Conservation (phyloP, 345 rosid genomes). For the Lepidium sativum region DNA sequence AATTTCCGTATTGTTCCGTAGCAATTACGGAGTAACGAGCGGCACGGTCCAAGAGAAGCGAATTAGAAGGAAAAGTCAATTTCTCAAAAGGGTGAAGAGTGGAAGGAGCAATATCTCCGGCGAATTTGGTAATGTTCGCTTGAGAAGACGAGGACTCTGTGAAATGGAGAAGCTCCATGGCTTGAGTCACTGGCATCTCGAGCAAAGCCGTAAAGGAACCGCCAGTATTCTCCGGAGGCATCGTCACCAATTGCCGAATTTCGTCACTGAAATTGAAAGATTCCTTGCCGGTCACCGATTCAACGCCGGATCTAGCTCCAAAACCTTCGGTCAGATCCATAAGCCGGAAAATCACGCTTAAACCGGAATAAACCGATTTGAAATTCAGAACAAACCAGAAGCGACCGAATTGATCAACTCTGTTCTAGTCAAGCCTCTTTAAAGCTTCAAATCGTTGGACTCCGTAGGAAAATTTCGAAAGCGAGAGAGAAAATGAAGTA, state of each 20-base stretch:
- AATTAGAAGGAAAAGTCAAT: slow-evolving; percentile 18
- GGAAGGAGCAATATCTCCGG: slow-evolving; percentile 23
- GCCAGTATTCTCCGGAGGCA: slow-evolving; percentile 33
- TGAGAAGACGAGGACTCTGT: slow-evolving; percentile 8
- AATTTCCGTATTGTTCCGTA: slow-evolving; percentile 20
- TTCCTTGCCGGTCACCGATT: slow-evolving; percentile 24
- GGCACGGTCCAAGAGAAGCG: slow-evolving; percentile 29
- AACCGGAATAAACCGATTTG: slow-evolving; percentile 20
- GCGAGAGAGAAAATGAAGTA: neutral
- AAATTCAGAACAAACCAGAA: neutral
- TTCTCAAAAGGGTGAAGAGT: slow-evolving; percentile 10
- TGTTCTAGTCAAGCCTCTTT: neutral
- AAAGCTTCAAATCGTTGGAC: neutral
- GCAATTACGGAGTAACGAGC: slow-evolving; percentile 27
- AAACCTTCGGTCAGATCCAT: slow-evolving; percentile 36
- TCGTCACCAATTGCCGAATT: slow-evolving; percentile 33
- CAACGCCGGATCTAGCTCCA: slow-evolving; percentile 37
- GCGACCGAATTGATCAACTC: slow-evolving; percentile 5
- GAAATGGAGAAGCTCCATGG: slow-evolving; percentile 50
- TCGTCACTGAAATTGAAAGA: slow-evolving; percentile 42
- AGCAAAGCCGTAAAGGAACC: slow-evolving; percentile 65
- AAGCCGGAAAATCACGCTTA: slow-evolving; percentile 19
- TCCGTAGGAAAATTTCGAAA: neutral
- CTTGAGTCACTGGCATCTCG: slow-evolving; percentile 51
- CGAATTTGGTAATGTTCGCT: neutral